phyloP scores from a whole-genome alignment of 306 rosid genomes.

The Arachis hypogaea region DNA sequence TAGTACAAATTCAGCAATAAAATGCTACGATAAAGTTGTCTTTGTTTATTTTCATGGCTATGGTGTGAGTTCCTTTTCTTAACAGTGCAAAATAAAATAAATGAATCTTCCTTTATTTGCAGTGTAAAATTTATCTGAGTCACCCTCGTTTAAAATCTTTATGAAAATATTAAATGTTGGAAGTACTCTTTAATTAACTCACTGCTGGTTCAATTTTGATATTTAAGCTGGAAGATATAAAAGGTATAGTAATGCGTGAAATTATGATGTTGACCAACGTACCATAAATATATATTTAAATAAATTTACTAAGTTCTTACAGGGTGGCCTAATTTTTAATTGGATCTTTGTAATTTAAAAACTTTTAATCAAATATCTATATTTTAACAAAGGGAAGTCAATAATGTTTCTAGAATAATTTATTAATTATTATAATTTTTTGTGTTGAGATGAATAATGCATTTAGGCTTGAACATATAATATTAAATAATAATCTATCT shows the following conservation, averaged over 20 bases:
- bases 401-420: too few relatives aligned
- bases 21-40: constrained; percentile 29
- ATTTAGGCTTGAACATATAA: too few relatives aligned
- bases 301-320: too few relatives aligned
- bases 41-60: constrained; percentile 21
- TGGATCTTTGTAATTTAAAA: too few relatives aligned
- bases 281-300: too few relatives aligned
- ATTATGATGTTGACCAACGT: background rate
- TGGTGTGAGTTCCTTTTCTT: constrained; percentile 9
- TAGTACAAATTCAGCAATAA: constrained; percentile 35
- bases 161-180: constrained; percentile 1
- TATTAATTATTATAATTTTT: too few relatives aligned
- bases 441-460: too few relatives aligned
- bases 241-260: background rate
- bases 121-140: constrained; percentile 9
- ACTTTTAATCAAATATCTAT: too few relatives aligned
- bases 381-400: too few relatives aligned
- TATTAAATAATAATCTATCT: too few relatives aligned
- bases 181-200: constrained; percentile 8
- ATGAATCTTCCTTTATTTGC: constrained; percentile 10
- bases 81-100: constrained; percentile 12
- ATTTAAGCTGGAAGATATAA: background rate
- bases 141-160: constrained; percentile 3
- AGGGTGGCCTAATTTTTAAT: too few relatives aligned
- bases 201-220: background rate